These are phyloP conservation scores for Raddia guianensis DNA, from an alignment of 176 grass and related monocot genomes.

Conservation along the genomic window DNA sequence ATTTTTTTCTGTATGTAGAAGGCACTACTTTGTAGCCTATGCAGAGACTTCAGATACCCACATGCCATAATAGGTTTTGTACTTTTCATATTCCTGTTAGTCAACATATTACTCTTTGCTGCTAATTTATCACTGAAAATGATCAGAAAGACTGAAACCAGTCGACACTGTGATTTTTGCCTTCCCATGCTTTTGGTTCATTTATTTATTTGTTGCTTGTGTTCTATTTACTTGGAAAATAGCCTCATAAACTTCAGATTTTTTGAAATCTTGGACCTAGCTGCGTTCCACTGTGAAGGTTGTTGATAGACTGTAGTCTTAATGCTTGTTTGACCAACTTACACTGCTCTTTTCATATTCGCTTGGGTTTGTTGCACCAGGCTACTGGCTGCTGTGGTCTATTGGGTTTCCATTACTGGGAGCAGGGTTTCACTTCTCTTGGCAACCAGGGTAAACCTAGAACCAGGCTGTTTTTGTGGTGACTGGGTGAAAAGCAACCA, in stretches of 20 bases:
- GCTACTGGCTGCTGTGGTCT: no score
- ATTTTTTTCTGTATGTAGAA: not conserved
- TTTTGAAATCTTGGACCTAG: slow-evolving; percentile 1
- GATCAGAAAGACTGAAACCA: not conserved
- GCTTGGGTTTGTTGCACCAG: not conserved
- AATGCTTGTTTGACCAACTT: slow-evolving; percentile 17
- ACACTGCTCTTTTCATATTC: not conserved
- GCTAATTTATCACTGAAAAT: not conserved
- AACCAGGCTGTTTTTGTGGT: not conserved
- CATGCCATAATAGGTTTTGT: not conserved
- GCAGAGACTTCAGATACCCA: not conserved
- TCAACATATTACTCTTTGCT: not conserved
- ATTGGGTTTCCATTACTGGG: not conserved
- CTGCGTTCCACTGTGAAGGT: slow-evolving; percentile 14
- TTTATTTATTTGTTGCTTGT: slow-evolving; percentile 3
- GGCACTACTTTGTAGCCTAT: not conserved
- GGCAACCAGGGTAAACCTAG: not conserved
- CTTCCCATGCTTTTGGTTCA: not conserved
- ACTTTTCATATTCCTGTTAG: slow-evolving; percentile 3
- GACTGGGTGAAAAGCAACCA: not conserved
- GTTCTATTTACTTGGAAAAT: not conserved
- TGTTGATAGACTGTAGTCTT: slow-evolving; percentile 14
- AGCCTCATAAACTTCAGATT: not conserved
- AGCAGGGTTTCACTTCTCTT: not conserved
- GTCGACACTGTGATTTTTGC: not conserved